Evolutionary conservation across 768 basidiomycete genomes (phyloP).

Genomic region (Trametes meyenii): DNA sequence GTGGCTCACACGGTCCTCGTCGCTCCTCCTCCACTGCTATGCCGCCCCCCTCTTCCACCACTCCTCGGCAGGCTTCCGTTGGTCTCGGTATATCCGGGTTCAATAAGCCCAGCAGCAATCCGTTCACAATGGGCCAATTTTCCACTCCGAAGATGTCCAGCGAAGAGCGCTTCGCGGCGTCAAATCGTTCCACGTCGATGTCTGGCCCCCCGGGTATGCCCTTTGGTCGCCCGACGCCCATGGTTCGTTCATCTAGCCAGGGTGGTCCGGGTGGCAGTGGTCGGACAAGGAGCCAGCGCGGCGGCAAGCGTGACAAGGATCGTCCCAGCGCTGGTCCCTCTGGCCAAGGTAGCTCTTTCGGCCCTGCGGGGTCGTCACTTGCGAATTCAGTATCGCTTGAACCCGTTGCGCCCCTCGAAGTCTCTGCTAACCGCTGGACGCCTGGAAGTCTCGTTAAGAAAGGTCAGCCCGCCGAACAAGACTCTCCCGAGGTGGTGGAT

Average conservation of each 20-base stretch:
- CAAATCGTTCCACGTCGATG: constrained; percentile 59
- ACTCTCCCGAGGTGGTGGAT: constrained; percentile 85
- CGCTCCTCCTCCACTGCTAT: constrained; percentile 53
- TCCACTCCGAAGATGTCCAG: constrained; percentile 65
- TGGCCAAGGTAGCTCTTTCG: constrained; percentile 22
- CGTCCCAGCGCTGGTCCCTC: constrained; percentile 41
- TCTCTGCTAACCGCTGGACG: constrained; percentile 85
- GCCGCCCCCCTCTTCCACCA: constrained; percentile 39
- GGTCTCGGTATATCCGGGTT: constrained; percentile 48
- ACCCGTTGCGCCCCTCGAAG: constrained; percentile 75
- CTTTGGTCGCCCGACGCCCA: constrained; percentile 52
- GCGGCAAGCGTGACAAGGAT: constrained; percentile 71
- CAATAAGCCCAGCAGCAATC: constrained; percentile 37
- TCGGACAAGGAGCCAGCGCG: constrained; percentile 81
- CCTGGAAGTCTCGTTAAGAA: constrained; percentile 46
- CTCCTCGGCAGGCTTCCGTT: constrained; percentile 49
- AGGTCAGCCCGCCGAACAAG: constrained; percentile 42
- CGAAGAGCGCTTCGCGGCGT: constrained; percentile 65
- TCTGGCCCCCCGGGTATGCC: constrained; percentile 50
- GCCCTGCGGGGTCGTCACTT: constrained; percentile 28
- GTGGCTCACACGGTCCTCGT: constrained; percentile 57
- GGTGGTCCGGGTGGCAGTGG: constrained; percentile 54
- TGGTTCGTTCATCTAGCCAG: constrained; percentile 64
- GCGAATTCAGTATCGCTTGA: constrained; percentile 46
- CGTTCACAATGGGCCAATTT: constrained; percentile 74